Base-by-base conservation (phyloP, 2,329 filamentous ascomycete species). In the Dothidotthia symphoricarpi region DNA sequence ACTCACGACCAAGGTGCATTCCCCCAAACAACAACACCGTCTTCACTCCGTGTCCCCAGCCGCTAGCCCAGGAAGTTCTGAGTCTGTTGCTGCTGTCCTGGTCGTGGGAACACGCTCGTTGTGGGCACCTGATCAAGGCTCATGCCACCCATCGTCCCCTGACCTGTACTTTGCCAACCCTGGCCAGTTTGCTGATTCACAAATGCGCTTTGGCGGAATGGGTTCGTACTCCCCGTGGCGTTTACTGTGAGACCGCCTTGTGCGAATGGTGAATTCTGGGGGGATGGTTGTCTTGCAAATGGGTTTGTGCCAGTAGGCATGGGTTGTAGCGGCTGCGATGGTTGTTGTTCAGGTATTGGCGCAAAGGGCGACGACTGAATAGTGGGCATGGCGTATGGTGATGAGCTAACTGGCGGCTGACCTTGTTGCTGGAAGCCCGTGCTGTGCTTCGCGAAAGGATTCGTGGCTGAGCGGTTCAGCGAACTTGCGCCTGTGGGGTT, bases 121-220 rank as follows among this genome's bases (percentile, higher is more conserved):
- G 90, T 95, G 24, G 83, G 78, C 28, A 97, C 59, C 49, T 86
- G 81, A 60, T 96, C 87, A 36, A 93, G 62, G 6, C 82, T 85
- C 51, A 75, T 65, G 2, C 79, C 79, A 3, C 89, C 88, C 48
- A 95, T 86, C 3, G 93, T 91, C 7, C 85, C 79, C 58, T 87
- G 81, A 50, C 84, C 82, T 3, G 64, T 80, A 47, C 84, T 78
- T 64, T 96, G 90, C 88, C 93, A 97, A 2, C 88, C 88, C 66
- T 87, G 77, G 1, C 91, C 90, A 0, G 89, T 95, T 47, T 82
- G 76, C 58, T 95, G 89, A 60, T 95, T 93, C 35, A 95, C 83
- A 64, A 96, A 95, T 3, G 84, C 82, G 30, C 86, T 88, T 61
- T 97, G 89, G 12, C 93, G 80, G 76, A 97, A 97, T 1, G 93